Base-by-base conservation (phyloP, 2,329 filamentous ascomycete species). In the Fusarium sp. region DNA sequence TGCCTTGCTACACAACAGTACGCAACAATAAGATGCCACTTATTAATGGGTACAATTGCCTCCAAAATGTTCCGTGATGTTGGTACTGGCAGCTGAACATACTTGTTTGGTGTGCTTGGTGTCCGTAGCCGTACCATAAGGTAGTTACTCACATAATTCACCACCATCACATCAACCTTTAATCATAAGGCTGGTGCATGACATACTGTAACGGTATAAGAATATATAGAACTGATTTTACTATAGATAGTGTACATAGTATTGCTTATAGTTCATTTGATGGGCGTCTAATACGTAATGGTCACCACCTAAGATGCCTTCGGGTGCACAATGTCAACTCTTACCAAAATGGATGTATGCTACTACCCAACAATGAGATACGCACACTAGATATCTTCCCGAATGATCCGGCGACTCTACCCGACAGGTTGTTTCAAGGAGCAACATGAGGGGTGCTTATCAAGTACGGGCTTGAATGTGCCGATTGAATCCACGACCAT, bases 81-180 rank as follows among this genome's bases (percentile, higher is more conserved):
- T 15, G 3, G 5, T 4, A 13, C 0, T 20, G 7, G n/a, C 13
- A 7, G 6, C 11, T 8, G 18, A 3, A 9, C 7, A 3, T 8
- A 6, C 5, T 18, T 13, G 18, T 8, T 9, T 15, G 11, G 13
- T 8, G 16, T 31, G 4, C 13, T 13, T 45, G 12, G 16, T 6
- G 31, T 31, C 6, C 11, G 11, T 18, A 28, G 18, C 28, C 10
- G 15, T 31, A 45, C 28, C n/a, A 31, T 20, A 31, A 11, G n/a
- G 28, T 28, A 45, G 42, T 45, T 31, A 31, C 42, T 4, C 7
- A 11, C 15, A 15, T 3, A 8, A 9, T 15, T 31, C 42, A 45
- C 23, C 40, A 13, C n/a, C 15, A 26, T 16, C 10, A 13, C 30
- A 18, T 28, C 42, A 20, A 23, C 13, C 11, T 15, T 26, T 31